Evolutionary conservation across 2,329 filamentous ascomycete species (phyloP).

Genomic region (Aureobasidium musti): DNA sequence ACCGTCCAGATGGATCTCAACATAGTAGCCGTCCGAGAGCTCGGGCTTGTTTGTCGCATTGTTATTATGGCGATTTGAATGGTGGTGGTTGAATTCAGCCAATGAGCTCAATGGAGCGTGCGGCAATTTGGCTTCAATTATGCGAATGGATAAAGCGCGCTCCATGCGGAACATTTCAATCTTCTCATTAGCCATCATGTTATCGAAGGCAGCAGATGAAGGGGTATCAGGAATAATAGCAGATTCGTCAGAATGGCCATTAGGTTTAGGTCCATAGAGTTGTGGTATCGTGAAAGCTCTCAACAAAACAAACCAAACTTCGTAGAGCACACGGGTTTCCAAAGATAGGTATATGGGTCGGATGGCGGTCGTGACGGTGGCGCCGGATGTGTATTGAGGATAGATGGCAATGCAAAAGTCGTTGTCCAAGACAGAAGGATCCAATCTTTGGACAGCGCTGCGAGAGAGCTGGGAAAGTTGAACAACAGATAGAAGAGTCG

Average conservation of each 20-base stretch:
- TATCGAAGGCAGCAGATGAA: conserved; percentile 32
- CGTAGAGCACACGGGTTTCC: conserved; percentile 85
- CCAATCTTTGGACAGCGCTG: conserved; percentile 85
- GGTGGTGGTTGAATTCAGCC: conserved; percentile 30
- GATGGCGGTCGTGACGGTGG: conserved; percentile 68
- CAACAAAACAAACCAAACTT: conserved; percentile 94
- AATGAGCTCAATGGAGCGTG: conserved; percentile 15
- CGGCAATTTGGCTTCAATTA: conserved; percentile 58
- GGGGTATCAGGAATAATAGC: conserved; percentile 44
- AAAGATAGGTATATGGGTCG: conserved; percentile 88
- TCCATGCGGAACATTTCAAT: conserved; percentile 68
- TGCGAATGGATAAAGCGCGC: conserved; percentile 59
- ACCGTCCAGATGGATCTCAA: conserved; percentile 76
- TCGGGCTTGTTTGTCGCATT: conserved; percentile 11
- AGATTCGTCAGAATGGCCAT: conserved; percentile 8
- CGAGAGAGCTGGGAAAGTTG: conserved; percentile 86
- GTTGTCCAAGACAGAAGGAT: conserved; percentile 86
- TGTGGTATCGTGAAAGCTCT: conserved; percentile 91
- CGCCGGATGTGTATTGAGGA: conserved; percentile 79
- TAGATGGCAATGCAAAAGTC: conserved; percentile 96
- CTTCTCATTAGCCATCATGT: conserved; percentile 43
- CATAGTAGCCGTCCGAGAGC: conserved; percentile 66
- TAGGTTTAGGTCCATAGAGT: conserved; percentile 68
- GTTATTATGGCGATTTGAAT: conserved; percentile 27
- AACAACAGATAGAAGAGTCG: conserved; percentile 75